phyloP scores from a whole-genome alignment of 208 protist genomes.

The Crithidia bombi region DNA sequence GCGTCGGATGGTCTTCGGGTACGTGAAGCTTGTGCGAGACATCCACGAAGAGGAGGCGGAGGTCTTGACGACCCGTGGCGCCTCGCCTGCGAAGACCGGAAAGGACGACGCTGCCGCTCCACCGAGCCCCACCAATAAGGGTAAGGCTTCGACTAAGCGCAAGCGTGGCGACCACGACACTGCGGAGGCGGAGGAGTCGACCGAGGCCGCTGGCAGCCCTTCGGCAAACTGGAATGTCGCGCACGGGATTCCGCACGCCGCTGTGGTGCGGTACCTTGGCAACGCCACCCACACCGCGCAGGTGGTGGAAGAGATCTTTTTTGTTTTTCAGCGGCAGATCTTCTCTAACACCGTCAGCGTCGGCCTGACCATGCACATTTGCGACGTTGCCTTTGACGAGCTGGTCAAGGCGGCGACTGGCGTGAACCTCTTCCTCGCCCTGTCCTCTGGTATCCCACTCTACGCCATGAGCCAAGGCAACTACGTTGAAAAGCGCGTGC shows the following conservation, averaged over 20 bases:
- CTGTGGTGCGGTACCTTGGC: slow-evolving; percentile 30
- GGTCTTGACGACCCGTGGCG: slow-evolving; percentile 1
- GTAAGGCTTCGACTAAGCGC: slow-evolving; percentile 26
- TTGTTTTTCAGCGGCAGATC: slow-evolving; percentile 72
- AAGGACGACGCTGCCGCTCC: neutral
- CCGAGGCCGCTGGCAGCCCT: neutral
- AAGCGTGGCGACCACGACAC: slow-evolving; percentile 6
- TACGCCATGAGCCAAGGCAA: slow-evolving; percentile 87
- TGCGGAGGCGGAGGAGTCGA: neutral
- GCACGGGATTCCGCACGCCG: slow-evolving; percentile 23
- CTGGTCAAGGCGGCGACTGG: slow-evolving; percentile 51
- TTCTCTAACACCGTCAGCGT: slow-evolving; percentile 59
- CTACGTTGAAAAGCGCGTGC: slow-evolving; percentile 88
- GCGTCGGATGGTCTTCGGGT: slow-evolving; percentile 69
- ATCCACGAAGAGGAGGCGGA: slow-evolving; percentile 29
- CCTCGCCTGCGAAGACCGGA: slow-evolving; percentile 26
- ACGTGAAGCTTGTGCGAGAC: slow-evolving; percentile 55
- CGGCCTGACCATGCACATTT: slow-evolving; percentile 86
- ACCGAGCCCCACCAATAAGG: slow-evolving; percentile 1
- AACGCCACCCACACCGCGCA: slow-evolving; percentile 10
- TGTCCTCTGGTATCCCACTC: slow-evolving; percentile 69
- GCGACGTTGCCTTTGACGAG: slow-evolving; percentile 84
- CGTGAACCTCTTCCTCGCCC: slow-evolving; percentile 58
- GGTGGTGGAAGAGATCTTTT: slow-evolving; percentile 59
- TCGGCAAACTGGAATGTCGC: slow-evolving; percentile 25